Conservation (phyloP, 1,284 basidiomycete genomes). For the Exobasidium rhododendri region DNA sequence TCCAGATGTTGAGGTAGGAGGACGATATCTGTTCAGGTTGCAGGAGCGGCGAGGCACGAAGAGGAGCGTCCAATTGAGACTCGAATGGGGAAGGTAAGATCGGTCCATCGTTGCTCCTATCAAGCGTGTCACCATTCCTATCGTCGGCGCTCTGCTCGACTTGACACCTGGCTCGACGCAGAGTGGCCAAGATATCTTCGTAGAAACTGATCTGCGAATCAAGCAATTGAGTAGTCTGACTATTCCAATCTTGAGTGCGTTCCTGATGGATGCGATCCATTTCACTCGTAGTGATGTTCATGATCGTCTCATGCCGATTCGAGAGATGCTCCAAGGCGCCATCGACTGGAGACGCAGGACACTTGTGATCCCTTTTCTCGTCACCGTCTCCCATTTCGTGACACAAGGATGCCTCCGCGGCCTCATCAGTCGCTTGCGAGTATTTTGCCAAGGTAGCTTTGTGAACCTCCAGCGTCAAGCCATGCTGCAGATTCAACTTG, state of each 20-base stretch:
- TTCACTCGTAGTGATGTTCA: conserved; percentile 79
- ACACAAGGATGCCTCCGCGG: not conserved
- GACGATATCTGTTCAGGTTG: not conserved
- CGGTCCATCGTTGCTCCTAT: not conserved
- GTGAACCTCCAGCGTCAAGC: conserved; percentile 68
- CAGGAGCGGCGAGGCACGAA: not conserved
- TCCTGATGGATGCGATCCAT: conserved; percentile 62
- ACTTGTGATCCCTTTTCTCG: not conserved
- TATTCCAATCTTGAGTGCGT: conserved; percentile 36
- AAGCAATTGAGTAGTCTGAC: conserved; percentile 25
- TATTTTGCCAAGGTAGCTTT: conserved; percentile 58
- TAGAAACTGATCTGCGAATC: conserved; percentile 40
- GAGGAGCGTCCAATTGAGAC: not conserved
- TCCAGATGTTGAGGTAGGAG: not conserved
- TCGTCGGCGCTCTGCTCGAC: not conserved
- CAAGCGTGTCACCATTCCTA: not conserved
- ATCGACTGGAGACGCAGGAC: not conserved
- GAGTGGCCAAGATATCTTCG: conserved; percentile 25
- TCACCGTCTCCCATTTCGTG: not conserved
- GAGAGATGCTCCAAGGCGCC: conserved; percentile 59
- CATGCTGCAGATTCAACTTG: conserved; percentile 68
- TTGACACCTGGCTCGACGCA: conserved; percentile 19
- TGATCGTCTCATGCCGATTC: conserved; percentile 75
- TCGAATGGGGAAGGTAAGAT: conserved; percentile 1
- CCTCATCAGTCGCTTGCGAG: conserved; percentile 54